These are phyloP conservation scores for Jaltomata sinuosa DNA, from an alignment of 257 asterid species.

Conservation along the genomic window DNA sequence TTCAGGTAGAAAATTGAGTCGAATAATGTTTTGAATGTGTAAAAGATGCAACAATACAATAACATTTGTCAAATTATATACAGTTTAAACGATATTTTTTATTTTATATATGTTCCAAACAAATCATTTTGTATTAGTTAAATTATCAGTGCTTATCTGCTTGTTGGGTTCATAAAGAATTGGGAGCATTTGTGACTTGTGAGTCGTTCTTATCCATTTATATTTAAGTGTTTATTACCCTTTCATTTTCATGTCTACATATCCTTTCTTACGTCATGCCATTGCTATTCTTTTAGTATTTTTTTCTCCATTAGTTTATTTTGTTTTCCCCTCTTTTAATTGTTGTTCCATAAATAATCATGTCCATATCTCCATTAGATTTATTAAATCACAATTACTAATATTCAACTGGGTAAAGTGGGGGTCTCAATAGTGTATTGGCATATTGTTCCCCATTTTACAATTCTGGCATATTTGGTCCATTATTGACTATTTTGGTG, in stretches of 20 bases:
- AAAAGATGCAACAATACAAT: not conserved
- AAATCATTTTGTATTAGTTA: not conserved
- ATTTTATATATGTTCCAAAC: no score
- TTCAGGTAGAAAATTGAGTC: not conserved
- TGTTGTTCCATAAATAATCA: not conserved
- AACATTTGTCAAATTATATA: no score
- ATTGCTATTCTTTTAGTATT: not conserved
- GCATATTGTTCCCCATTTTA: not conserved
- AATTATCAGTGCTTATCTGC: not conserved
- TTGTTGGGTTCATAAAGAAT: not conserved
- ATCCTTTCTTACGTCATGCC: not conserved
- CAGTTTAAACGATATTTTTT: no score
- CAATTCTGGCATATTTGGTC: not conserved
- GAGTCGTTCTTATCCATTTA: constrained; percentile 14
- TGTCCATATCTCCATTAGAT: not conserved
- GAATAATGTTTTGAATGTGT: not conserved
- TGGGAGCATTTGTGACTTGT: not conserved
- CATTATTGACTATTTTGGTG: not conserved
- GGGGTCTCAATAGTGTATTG: not conserved
- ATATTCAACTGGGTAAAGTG: not conserved
- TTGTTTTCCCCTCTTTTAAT: not conserved
- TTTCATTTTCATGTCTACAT: constrained; percentile 1
- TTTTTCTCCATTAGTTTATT: not conserved
- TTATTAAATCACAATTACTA: not conserved
- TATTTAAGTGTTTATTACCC: not conserved